phyloP scores from a whole-genome alignment of 2,329 filamentous ascomycete species.

The Mollisia scopiformis region DNA sequence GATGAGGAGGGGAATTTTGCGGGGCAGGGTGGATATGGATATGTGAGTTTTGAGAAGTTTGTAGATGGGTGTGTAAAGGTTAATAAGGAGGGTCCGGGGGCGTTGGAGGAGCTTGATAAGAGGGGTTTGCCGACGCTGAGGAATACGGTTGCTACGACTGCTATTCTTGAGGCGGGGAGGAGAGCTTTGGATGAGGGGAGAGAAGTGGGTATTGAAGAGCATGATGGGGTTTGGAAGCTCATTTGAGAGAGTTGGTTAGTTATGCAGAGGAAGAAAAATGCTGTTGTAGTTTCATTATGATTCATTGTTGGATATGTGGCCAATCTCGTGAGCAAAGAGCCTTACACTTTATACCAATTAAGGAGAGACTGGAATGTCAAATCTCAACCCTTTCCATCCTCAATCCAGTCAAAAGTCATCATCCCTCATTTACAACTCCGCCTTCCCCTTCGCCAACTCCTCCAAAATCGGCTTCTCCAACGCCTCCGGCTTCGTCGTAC shows the following conservation, averaged over 20 bases:
- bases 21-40: conserved; percentile 90
- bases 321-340: not conserved
- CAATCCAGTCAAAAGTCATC: not conserved
- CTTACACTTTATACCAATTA: not conserved
- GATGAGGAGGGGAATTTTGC: conserved; percentile 95
- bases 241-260: conserved; percentile 37
- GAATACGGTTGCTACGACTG: conserved; percentile 90
- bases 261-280: not conserved
- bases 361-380: not conserved
- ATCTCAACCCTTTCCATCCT: not conserved
- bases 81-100: conserved; percentile 73
- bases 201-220: conserved; percentile 72
- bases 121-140: conserved; percentile 81
- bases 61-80: conserved; percentile 82
- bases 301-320: too few species aligned
- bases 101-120: conserved; percentile 75
- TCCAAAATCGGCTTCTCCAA: conserved; percentile 77
- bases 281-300: not conserved
- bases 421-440: conserved; percentile 14
- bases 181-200: conserved; percentile 82
- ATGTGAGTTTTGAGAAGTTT: conserved; percentile 95
- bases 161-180: conserved; percentile 86
- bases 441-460: conserved; percentile 47
- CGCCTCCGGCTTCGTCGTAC: conserved; percentile 81
- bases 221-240: conserved; percentile 70